Evolutionary conservation across 345 rosid species (phyloP).

Genomic region (Iberis pinnata): DNA sequence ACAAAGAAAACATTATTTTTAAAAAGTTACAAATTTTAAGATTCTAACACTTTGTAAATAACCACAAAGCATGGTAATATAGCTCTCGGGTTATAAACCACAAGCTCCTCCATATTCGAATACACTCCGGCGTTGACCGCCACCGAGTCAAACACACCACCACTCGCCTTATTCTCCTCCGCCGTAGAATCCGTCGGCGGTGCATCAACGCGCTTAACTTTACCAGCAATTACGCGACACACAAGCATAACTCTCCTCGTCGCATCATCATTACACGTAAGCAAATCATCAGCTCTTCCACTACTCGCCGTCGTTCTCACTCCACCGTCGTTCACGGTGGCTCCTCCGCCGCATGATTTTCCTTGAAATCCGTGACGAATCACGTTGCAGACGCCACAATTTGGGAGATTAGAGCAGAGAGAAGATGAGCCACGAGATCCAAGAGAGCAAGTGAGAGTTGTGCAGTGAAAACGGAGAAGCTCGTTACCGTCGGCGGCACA

Average conservation of each 20-base stretch:
- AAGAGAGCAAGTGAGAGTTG: conserved; percentile 63
- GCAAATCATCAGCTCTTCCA: conserved; percentile 84
- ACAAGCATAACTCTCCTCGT: conserved; percentile 82
- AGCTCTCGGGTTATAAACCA: conserved; percentile 76
- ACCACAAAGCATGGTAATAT: conserved; percentile 95
- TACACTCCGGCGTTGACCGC: conserved; percentile 62
- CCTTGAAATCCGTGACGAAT: conserved; percentile 73
- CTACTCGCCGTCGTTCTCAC: conserved; percentile 88
- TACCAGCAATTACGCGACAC: conserved; percentile 94
- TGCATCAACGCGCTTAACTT: conserved; percentile 44
- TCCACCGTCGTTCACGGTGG: conserved; percentile 33
- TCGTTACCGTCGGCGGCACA: conserved; percentile 98
- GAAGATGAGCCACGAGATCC: conserved; percentile 72
- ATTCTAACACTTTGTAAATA: conserved; percentile 60
- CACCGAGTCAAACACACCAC: conserved; percentile 65
- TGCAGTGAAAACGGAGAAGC: conserved; percentile 84
- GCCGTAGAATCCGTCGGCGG: conserved; percentile 33
- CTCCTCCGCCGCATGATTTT: conserved; percentile 30
- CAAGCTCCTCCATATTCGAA: conserved; percentile 76
- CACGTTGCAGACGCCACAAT: conserved; percentile 82
- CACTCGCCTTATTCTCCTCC: conserved; percentile 15
- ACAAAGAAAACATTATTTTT: conserved; percentile 22
- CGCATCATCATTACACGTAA: conserved; percentile 42
- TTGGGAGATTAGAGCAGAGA: conserved; percentile 75
- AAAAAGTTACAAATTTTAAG: conserved; percentile 34